Evolutionary conservation across 2,329 filamentous ascomycete genomes (phyloP).

Genomic region (Neurospora sp.): DNA sequence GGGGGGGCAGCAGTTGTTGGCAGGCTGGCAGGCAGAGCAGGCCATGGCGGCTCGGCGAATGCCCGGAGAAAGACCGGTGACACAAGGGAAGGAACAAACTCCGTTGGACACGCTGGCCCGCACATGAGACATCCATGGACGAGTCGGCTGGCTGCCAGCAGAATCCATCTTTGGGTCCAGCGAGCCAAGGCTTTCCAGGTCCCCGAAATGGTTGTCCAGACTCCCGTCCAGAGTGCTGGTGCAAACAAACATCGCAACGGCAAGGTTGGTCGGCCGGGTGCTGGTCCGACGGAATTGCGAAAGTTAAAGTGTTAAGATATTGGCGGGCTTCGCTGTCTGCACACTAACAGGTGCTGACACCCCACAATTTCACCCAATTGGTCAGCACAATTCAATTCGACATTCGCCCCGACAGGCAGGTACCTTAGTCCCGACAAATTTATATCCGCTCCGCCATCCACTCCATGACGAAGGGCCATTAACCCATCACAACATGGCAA

Average conservation of each 20-base stretch:
- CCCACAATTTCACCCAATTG: not conserved
- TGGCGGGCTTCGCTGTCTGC: not conserved
- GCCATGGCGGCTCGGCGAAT: not conserved
- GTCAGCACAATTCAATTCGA: not conserved
- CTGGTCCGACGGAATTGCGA: not conserved
- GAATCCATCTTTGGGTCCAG: not conserved
- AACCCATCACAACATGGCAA: not conserved
- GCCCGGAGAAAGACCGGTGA: conserved; percentile 4
- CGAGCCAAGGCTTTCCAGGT: not conserved
- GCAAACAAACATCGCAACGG: not conserved
- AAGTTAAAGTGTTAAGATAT: not conserved
- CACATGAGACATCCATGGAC: not conserved
- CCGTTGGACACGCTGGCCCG: not conserved
- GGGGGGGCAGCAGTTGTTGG: conserved; percentile 13
- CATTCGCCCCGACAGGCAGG: not conserved
- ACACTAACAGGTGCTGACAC: not conserved
- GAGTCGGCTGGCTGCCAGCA: not conserved
- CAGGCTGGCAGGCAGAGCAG: not conserved
- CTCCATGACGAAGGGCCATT: not conserved
- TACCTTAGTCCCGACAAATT: not conserved
- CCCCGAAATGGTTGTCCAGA: not conserved
- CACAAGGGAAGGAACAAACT: not conserved
- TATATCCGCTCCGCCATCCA: not conserved
- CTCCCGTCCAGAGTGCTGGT: not conserved
- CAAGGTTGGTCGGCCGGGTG: not conserved